Percentiles rank a stretch among this genome's conserved stretches.
phyloP scores from a whole-genome alignment of 2,329 filamentous ascomycete genomes.

The Xylariaceae sp. region DNA sequence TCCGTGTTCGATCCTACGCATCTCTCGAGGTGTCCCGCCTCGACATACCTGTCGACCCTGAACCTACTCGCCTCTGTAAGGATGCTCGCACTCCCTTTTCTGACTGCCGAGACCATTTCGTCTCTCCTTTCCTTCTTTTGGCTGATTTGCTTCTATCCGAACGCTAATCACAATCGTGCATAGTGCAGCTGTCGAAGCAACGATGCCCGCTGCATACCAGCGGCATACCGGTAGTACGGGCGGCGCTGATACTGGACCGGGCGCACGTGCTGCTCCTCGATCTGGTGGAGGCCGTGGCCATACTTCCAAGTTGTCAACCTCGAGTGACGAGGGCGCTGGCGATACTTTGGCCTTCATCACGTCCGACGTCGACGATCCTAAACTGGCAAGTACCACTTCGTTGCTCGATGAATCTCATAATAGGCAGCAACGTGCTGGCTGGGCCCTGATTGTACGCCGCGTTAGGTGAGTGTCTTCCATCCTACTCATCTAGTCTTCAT shows the following conservation, averaged over 20 bases:
- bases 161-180: not conserved
- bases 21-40: not conserved
- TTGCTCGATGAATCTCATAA: conserved; percentile 16
- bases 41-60: not conserved
- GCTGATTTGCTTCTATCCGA: not conserved
- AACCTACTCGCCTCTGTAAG: conserved; percentile 1
- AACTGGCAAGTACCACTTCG: conserved; percentile 13
- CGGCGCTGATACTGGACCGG: conserved; percentile 2
- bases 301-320: conserved; percentile 17
- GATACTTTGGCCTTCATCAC: conserved; percentile 12
- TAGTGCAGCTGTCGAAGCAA: not conserved
- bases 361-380: conserved; percentile 7
- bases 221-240: conserved; percentile 13
- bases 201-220: conserved; percentile 15
- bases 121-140: not conserved
- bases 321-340: conserved; percentile 20
- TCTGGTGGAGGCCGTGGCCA: conserved; percentile 7
- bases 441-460: conserved; percentile 21
- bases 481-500: not conserved
- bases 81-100: not conserved
- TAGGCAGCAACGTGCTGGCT: conserved; percentile 13
- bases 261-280: conserved; percentile 8
- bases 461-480: conserved; percentile 24
- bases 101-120: not conserved
- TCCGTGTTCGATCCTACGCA: not conserved